Percentiles rank a stretch among this genome's conserved stretches.
Evolutionary conservation across 1,284 basidiomycete species (phyloP).

Genomic region (Hemileia vastatrix): DNA sequence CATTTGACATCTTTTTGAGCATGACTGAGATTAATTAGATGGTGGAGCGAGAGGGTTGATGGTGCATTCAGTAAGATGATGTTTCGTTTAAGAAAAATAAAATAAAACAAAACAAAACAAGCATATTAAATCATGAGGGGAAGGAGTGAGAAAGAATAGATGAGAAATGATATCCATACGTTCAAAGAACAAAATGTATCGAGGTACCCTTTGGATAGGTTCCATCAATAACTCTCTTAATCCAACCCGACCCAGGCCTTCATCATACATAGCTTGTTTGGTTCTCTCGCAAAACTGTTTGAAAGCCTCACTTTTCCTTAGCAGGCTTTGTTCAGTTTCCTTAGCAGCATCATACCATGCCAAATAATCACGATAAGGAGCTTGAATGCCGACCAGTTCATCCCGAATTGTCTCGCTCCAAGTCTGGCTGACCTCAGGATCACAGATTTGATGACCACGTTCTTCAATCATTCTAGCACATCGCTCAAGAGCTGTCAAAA

Average conservation of each 20-base stretch:
- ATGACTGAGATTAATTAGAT: slow-evolving; percentile 30
- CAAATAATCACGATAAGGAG: slow-evolving; percentile 22
- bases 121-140: neutral
- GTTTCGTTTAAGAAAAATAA: slow-evolving; percentile 21
- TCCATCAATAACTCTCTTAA: slow-evolving; percentile 93
- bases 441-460: neutral
- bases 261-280: slow-evolving; percentile 23
- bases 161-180: slow-evolving; percentile 43
- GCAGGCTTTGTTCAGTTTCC: slow-evolving; percentile 20
- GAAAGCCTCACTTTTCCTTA: slow-evolving; percentile 21
- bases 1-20: slow-evolving; percentile 27
- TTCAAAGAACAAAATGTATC: slow-evolving; percentile 87
- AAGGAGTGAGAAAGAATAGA: slow-evolving; percentile 25
- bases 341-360: slow-evolving; percentile 16
- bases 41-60: neutral
- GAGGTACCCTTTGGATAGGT: slow-evolving; percentile 96
- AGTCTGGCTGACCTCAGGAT: too few relatives aligned
- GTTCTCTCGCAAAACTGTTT: slow-evolving; percentile 21
- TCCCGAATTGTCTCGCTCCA: slow-evolving; percentile 7
- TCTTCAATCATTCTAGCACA: slow-evolving; percentile 5
- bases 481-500: slow-evolving; percentile 3
- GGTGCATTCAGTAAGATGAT: neutral
- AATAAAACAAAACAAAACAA: neutral
- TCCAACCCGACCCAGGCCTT: slow-evolving; percentile 52
- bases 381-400: slow-evolving; percentile 18